Evolutionary conservation across 2,329 filamentous ascomycete species (phyloP).

Genomic region (Phialophora expanda): DNA sequence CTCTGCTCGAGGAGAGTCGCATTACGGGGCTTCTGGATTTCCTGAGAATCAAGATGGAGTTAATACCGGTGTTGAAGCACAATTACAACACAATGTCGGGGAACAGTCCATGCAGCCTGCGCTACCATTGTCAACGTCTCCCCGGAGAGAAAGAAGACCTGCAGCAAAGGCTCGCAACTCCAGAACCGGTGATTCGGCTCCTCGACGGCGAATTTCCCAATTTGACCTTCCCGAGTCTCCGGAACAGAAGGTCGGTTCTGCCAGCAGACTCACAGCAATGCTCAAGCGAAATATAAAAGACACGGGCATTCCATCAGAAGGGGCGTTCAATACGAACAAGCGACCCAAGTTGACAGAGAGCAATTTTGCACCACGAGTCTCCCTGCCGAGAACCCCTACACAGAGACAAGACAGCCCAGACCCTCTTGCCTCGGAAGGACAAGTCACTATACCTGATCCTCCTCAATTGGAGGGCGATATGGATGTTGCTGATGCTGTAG

Average conservation of each 20-base stretch:
- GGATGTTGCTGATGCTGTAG: not conserved
- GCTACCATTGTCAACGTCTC: not conserved
- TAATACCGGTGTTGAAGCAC: not conserved
- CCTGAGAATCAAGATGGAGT: not conserved
- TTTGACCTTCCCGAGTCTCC: slow-evolving; percentile 51
- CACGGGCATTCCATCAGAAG: not conserved
- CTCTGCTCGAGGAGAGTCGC: not conserved
- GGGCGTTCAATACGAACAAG: slow-evolving; percentile 1
- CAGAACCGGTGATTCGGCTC: slow-evolving; percentile 46
- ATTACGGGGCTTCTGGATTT: not conserved
- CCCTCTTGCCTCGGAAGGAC: not conserved
- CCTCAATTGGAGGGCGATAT: not conserved
- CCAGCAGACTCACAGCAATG: slow-evolving; percentile 5
- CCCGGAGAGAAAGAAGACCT: slow-evolving; percentile 14
- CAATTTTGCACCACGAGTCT: not conserved
- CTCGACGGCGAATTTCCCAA: slow-evolving; percentile 49
- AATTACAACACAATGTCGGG: not conserved
- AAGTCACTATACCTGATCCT: not conserved
- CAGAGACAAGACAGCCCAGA: not conserved
- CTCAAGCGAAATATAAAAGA: slow-evolving; percentile 25
- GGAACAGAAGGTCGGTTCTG: slow-evolving; percentile 28
- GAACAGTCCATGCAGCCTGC: not conserved
- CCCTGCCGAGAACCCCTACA: not conserved
- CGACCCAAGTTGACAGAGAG: slow-evolving; percentile 2
- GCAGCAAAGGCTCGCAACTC: slow-evolving; percentile 12